Evolutionary conservation across 2,329 filamentous ascomycete species (phyloP), one percentile per base, ranked within the genome.

Genomic region (Escovopsis sp.): DNA sequence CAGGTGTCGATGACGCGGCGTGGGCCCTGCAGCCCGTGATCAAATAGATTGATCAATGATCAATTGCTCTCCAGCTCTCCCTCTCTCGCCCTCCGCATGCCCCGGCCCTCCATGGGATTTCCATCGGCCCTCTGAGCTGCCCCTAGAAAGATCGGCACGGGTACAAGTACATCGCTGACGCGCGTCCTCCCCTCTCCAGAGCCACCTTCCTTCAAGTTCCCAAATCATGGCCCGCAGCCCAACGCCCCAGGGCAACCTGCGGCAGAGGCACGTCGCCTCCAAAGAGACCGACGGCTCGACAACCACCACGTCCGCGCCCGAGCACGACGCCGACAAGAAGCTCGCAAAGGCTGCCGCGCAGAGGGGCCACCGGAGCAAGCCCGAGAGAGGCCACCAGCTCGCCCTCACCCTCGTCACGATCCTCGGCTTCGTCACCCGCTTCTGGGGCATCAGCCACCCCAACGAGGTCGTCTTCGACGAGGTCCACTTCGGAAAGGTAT

Each of bases 381-480:
- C 73, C n/a, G 83, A 94, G 63, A 80, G 77, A 71, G 85, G 93
- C 55, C 93, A 95, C 70, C 80, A 82, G 70, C 62, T 91, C 50
- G 84, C 78, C 47, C 73, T 95, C 46, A 63, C 65, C 30, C 59
- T 94, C 51, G 80, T 94, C 57, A 96, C 89, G 2, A 55, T 77
- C 26, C 67, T 95, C 51, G 89, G 86, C 40, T 96, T 98, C 57
- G 57, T 87, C 48, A 96, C 91, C 39, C 76, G 91, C 48, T 98
- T 98, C 70, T 96, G 84, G 77, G 88, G 87, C 48, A 95, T 98
- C 60, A 85, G 75, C 60, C 88, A 95, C 64, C 91, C 91, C 12
- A 81, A 94, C 58, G 84, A 96, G 68, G 91, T 98, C 43, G 91
- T 98, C 40, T 98, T 98, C 58, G 91, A 98, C 59, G 91, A 98